A percentile compares a stretch with the other conserved stretches of the same genome.
phyloP scores from a whole-genome alignment of 2,329 filamentous ascomycete genomes.

The Microascus cirrosus region DNA sequence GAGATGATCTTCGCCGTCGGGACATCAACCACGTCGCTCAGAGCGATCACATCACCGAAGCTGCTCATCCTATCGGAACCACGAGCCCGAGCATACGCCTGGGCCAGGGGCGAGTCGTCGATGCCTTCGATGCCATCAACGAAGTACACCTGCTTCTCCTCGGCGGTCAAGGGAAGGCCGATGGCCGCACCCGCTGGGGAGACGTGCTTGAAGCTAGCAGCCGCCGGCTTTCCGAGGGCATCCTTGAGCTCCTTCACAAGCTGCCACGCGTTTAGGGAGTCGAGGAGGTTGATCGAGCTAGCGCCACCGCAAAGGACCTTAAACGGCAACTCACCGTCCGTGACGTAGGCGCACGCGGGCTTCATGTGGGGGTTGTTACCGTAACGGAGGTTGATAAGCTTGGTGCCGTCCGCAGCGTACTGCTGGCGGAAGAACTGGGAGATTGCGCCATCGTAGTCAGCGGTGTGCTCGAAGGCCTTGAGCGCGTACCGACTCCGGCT shows the following conservation, averaged over 20 bases:
- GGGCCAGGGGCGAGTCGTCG: constrained; percentile 74
- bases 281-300: constrained; percentile 94
- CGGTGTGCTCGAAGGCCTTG: constrained; percentile 97
- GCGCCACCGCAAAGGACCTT: constrained; percentile 83
- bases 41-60: constrained; percentile 92
- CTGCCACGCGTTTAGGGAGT: constrained; percentile 93
- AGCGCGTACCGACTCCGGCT: constrained; percentile 84
- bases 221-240: constrained; percentile 77
- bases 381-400: constrained; percentile 81
- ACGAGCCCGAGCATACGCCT: constrained; percentile 90
- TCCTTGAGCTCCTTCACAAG: constrained; percentile 92
- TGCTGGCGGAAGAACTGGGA: constrained; percentile 96
- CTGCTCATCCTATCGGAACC: constrained; percentile 98
- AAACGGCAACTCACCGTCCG: constrained; percentile 72
- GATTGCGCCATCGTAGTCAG: constrained; percentile 91
- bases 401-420: constrained; percentile 75
- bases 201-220: constrained; percentile 98
- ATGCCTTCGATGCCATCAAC: constrained; percentile 90
- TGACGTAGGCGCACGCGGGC: constrained; percentile 75
- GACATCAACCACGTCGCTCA: constrained; percentile 83
- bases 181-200: constrained; percentile 94
- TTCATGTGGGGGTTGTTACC: constrained; percentile 98
- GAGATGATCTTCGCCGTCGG: constrained; percentile 96
- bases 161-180: constrained; percentile 71
- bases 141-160: constrained; percentile 96